Percentiles rank a stretch among this genome's conserved stretches.
Conservation (phyloP, 768 basidiomycete genomes). For the Pisolithus tinctorius region DNA sequence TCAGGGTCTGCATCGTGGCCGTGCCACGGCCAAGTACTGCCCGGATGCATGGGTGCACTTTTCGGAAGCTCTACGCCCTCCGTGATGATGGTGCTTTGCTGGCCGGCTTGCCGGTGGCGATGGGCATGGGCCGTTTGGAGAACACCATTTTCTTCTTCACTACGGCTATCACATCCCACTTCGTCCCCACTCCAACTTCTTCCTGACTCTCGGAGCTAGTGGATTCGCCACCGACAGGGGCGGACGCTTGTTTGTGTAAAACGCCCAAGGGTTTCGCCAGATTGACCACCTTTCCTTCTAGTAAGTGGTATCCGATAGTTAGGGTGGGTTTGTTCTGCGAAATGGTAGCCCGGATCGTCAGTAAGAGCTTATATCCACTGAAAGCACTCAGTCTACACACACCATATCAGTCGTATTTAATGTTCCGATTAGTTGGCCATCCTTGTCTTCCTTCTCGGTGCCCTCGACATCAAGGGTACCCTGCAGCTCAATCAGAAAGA, state of each 20-base stretch:
- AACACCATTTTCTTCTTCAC: constrained; percentile 82
- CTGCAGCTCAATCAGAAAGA: constrained; percentile 84
- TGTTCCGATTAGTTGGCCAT: constrained; percentile 74
- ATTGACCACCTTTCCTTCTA: constrained; percentile 77
- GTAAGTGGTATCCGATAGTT: constrained; percentile 79
- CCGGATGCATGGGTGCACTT: background rate
- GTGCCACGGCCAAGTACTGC: background rate
- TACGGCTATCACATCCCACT: constrained; percentile 61
- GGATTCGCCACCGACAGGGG: background rate
- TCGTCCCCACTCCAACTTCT: constrained; percentile 1
- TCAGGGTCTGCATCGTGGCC: constrained; percentile 6
- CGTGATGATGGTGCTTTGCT: constrained; percentile 14
- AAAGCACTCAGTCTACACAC: constrained; percentile 16
- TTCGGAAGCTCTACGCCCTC: constrained; percentile 7
- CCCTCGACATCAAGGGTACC: constrained; percentile 71
- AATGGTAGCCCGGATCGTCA: constrained; percentile 1
- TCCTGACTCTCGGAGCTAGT: background rate
- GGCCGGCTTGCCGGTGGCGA: constrained; percentile 29
- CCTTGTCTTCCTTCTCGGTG: constrained; percentile 40
- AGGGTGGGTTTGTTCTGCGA: constrained; percentile 71
- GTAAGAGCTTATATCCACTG: background rate
- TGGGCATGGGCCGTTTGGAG: constrained; percentile 75
- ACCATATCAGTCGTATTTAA: constrained; percentile 62
- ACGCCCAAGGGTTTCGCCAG: constrained; percentile 81
- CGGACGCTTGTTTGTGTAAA: constrained; percentile 34